Conservation (phyloP, 176 grass and related monocot genomes). For the Carex cristatella region DNA sequence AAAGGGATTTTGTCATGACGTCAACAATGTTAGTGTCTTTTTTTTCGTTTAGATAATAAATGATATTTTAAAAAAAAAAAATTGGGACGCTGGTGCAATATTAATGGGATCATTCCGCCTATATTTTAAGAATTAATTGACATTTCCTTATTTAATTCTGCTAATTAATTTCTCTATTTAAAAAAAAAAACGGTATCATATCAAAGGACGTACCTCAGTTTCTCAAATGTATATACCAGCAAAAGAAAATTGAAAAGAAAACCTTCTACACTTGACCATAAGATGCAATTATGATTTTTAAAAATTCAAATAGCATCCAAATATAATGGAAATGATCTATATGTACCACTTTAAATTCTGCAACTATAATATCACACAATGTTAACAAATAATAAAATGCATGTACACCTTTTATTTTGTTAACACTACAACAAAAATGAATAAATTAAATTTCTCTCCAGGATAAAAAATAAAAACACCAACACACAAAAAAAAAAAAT, state of each 20-base stretch:
- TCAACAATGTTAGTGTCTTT: no score
- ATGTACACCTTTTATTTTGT: constrained; percentile 15
- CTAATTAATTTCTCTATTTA: no score
- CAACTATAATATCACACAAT: not conserved
- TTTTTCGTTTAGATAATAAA: no score
- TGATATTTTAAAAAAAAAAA: no score
- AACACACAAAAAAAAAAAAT: not conserved
- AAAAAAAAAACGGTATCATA: no score
- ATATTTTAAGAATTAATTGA: no score
- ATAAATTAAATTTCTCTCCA: not conserved
- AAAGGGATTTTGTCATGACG: no score
- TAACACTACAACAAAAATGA: not conserved
- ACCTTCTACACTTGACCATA: not conserved
- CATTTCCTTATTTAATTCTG: no score
- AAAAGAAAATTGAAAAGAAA: not conserved
- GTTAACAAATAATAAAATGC: constrained; percentile 3
- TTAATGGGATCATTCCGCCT: no score
- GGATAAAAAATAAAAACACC: constrained; percentile 1
- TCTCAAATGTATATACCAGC: not conserved
- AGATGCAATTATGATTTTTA: not conserved
- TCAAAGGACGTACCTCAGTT: not conserved
- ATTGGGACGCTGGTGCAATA: no score
- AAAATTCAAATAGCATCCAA: not conserved
- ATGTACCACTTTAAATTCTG: not conserved
- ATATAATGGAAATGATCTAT: not conserved